Evolutionary conservation across 768 basidiomycete species (phyloP).

Genomic region (Hirschioporus abietinus): DNA sequence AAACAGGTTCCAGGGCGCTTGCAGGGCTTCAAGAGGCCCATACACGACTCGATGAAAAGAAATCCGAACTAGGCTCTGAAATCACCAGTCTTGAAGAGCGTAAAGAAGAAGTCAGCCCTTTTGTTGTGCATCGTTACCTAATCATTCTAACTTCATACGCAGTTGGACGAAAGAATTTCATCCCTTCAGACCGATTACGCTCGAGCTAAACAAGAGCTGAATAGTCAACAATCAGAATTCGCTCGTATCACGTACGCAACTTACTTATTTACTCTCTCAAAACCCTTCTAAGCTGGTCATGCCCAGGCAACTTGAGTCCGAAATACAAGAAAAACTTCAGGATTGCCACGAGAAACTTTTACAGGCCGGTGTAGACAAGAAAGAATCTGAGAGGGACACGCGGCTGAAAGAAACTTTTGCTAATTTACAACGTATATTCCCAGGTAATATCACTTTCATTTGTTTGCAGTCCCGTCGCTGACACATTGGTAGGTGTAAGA

Average conservation of each 20-base stretch:
- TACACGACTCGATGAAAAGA: conserved; percentile 56
- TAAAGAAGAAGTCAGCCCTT: conserved; percentile 49
- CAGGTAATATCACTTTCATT: conserved; percentile 44
- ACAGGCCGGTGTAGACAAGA: conserved; percentile 85
- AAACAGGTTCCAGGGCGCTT: conserved; percentile 60
- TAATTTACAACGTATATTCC: conserved; percentile 84
- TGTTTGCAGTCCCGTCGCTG: not conserved
- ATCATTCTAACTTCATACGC: conserved; percentile 1
- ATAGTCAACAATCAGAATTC: conserved; percentile 81
- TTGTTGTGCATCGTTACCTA: not conserved
- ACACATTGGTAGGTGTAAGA: conserved; percentile 59
- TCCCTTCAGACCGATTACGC: conserved; percentile 57
- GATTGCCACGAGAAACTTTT: conserved; percentile 78
- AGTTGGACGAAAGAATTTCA: conserved; percentile 60
- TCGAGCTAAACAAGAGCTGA: conserved; percentile 67
- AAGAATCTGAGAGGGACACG: conserved; percentile 79
- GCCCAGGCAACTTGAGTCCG: conserved; percentile 78
- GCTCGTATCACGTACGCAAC: conserved; percentile 64
- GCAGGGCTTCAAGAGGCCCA: conserved; percentile 64
- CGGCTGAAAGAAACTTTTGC: conserved; percentile 82
- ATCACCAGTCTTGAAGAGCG: conserved; percentile 39
- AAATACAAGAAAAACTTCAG: conserved; percentile 87
- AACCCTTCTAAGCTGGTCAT: not conserved
- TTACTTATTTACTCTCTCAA: not conserved
- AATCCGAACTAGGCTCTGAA: conserved; percentile 52